Evolutionary conservation across 2,329 filamentous ascomycete species (phyloP), one percentile per base, ranked within the genome.

Genomic region (Cladosporium sp.): DNA sequence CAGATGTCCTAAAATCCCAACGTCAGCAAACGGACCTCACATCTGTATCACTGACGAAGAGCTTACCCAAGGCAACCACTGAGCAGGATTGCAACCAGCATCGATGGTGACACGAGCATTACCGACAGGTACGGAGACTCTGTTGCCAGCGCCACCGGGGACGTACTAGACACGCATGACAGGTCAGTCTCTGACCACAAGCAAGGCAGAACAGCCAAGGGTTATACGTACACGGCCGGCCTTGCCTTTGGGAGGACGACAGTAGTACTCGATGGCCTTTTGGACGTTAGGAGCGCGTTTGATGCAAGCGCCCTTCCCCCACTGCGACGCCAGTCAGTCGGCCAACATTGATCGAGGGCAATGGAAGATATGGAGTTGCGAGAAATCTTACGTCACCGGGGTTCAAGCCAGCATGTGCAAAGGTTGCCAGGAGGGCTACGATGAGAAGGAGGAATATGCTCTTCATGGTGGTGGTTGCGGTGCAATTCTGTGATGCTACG

Each of bases 41-140:
- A 33, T 33, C 8, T 12, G 8, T 5, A 18, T 8, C 28, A 23
- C 16, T 21, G 8, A 55, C 11, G 3, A 55, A 14, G n/a, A 55
- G 18, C 58, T 29, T 35, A 61, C 58, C 61, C 61, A 63, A 28
- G 72, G 71, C 18, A 73, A 62, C 69, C 69, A 73, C 57, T 71
- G 68, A 53, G 57, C 58, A 49, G 72, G 69, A 18, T 46, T 28
- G 62, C 72, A 73, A 10, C 61, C 52, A 12, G 67, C 70, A 1
- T 49, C 63, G 44, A 73, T 68, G 23, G 49, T 63, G 31, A 67
- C 68, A 29, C 49, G 31, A 3, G 63, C 61, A 18, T 63, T 57
- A 40, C 69, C 70, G 7, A 67, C 50, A 44, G 61, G 64, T 1
- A 28, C 31, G 10, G 65, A 28, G 3, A 33, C 52, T 4, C 69